These are phyloP conservation scores for Thozetella sp. DNA, from an alignment of 495 filamentous ascomycete species.

Conservation along the genomic window DNA sequence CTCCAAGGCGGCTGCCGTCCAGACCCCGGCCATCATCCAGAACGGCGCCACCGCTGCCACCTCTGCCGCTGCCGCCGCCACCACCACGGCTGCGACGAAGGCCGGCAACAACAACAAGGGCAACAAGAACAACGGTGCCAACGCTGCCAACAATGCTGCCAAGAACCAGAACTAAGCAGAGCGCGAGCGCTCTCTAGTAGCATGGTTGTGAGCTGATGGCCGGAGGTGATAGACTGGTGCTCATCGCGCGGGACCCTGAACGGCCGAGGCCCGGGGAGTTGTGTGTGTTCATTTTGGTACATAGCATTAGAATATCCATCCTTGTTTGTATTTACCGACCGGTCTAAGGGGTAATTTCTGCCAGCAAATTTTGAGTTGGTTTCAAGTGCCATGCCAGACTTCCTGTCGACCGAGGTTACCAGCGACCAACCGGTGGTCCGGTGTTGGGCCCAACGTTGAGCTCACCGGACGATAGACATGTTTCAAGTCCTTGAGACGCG, in stretches of 20 bases:
- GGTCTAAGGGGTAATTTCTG: not conserved
- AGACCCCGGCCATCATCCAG: constrained; percentile 1
- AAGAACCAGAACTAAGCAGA: not conserved
- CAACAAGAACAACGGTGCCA: not conserved
- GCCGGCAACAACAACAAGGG: not conserved
- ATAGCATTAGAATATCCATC: not conserved
- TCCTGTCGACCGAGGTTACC: no score
- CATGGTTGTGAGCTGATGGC: not conserved
- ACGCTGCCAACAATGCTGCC: not conserved
- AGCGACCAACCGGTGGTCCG: no score
- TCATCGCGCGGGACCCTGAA: not conserved
- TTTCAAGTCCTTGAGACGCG: no score
- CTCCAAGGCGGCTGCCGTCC: not conserved
- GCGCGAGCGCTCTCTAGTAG: no score
- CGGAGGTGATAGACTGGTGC: not conserved
- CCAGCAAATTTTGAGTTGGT: no score
- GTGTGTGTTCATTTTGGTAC: not conserved
- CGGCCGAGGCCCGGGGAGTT: not conserved
- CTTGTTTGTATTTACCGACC: not conserved
- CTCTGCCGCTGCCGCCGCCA: not conserved
- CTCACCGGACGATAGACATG: no score
- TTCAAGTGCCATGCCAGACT: no score
- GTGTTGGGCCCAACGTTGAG: no score
- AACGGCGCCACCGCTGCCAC: not conserved
- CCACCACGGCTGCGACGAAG: not conserved